Conservation (phyloP, 352 stramenopile species). For the Phytophthora multivora region DNA sequence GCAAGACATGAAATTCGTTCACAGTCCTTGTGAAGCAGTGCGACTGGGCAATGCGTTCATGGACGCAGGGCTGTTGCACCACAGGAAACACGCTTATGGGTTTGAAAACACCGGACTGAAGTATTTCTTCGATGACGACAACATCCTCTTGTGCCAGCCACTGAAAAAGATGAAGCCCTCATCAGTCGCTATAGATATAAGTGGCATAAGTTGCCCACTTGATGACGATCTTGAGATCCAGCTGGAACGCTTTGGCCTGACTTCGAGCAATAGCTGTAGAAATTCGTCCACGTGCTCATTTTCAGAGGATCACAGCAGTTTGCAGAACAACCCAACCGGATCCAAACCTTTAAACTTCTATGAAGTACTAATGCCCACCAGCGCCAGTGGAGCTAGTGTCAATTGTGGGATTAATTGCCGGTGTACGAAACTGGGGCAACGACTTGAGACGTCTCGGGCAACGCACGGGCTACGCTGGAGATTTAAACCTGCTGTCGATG, state of each 20-base stretch:
- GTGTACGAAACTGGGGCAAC: slow-evolving; percentile 48
- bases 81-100: slow-evolving; percentile 46
- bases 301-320: slow-evolving; percentile 19
- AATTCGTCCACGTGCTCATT: slow-evolving; percentile 6
- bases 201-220: not conserved
- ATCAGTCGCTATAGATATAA: slow-evolving; percentile 6
- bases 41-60: slow-evolving; percentile 65
- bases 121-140: slow-evolving; percentile 58
- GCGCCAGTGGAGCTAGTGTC: slow-evolving; percentile 5
- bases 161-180: not conserved
- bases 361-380: not conserved
- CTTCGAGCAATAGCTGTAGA: not conserved
- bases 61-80: slow-evolving; percentile 58
- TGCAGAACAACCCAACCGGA: slow-evolving; percentile 22
- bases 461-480: slow-evolving; percentile 36
- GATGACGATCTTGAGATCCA: slow-evolving; percentile 20
- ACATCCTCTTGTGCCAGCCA: slow-evolving; percentile 39
- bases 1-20: slow-evolving; percentile 49
- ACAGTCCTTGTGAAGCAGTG: slow-evolving; percentile 38
- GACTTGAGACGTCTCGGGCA: slow-evolving; percentile 31
- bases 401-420: slow-evolving; percentile 26
- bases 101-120: slow-evolving; percentile 41
- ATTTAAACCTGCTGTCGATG: slow-evolving; percentile 30
- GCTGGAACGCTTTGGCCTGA: not conserved
- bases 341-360: slow-evolving; percentile 14